phyloP scores from a whole-genome alignment of 139 green algal genomes.

The Deuterostichococcus epilithicus region DNA sequence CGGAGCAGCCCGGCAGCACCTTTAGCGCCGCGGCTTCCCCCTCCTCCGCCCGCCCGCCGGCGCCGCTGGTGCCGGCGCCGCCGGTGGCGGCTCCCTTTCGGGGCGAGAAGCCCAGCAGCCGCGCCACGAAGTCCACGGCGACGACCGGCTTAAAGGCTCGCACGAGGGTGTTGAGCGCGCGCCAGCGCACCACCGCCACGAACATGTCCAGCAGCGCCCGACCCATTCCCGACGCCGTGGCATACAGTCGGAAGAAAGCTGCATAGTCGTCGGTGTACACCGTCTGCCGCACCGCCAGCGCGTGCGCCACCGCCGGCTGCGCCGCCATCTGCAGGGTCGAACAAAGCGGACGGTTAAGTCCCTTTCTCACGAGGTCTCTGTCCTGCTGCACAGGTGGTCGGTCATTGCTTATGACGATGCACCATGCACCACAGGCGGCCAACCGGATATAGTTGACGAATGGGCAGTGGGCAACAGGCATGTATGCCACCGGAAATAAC shows the following conservation, averaged over 20 bases:
- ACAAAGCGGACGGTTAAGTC: too few species aligned
- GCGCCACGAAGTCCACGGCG: slow-evolving; percentile 43
- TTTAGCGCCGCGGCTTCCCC: slow-evolving; percentile 10
- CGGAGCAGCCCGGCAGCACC: slow-evolving; percentile 48
- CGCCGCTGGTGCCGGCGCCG: neutral
- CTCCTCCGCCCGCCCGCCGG: neutral
- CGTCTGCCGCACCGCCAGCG: slow-evolving; percentile 47
- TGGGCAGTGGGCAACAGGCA: too few species aligned
- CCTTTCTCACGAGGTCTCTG: too few species aligned
- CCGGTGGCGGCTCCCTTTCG: slow-evolving; percentile 4
- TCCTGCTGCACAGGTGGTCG: too few species aligned
- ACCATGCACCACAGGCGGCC: too few species aligned
- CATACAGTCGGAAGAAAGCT: slow-evolving; percentile 74
- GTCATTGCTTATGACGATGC: too few species aligned
- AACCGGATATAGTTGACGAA: too few species aligned
- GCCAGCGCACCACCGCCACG: slow-evolving; percentile 48
- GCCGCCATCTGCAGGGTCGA: slow-evolving; percentile 16
- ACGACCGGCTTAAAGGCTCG: slow-evolving; percentile 55
- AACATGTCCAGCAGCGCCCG: slow-evolving; percentile 70
- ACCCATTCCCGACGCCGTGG: slow-evolving; percentile 51
- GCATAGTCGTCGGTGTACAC: slow-evolving; percentile 32
- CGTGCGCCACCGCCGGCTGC: slow-evolving; percentile 50
- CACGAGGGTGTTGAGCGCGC: slow-evolving; percentile 44
- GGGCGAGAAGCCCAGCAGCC: slow-evolving; percentile 55
- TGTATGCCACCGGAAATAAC: too few species aligned